Base-by-base conservation (phyloP, 768 basidiomycete species). In the Brasilioporus rufonigricans region DNA sequence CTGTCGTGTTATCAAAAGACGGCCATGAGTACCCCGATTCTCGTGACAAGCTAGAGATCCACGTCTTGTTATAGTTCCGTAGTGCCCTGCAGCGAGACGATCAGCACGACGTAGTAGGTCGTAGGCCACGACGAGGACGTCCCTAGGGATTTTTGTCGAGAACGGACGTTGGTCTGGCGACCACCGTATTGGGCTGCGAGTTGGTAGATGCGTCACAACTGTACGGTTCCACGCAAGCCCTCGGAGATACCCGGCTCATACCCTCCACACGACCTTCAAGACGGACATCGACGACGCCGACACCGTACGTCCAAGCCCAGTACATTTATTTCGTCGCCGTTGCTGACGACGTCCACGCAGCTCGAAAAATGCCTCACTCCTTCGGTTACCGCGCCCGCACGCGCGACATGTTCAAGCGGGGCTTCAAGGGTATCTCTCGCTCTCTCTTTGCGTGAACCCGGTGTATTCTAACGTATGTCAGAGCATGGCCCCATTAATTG, bases 321-420 rank as follows among this genome's bases (percentile, higher is more conserved):
- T 57, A 43, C 56, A 19, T 16, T 4, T 26, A 18, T 23, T 62
- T 53, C 35, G 16, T 36, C 35, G 35, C 56, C 55, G 48, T 48
- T 23, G 16, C 50, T 61, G 39, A 56, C 43, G 27, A 40, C 50
- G 44, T 51, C 32, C 3, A 47, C 31, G n/a, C 66, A 87, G 80
- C 62, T 79, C 72, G 82, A 84, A 85, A 86, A 74, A 98, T 98
- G 96, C 96, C 96, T 81, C 93, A 98, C 92, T 98, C 95, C 53
- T 99, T 87, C 84, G 96, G 96, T 92, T 92, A 95, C 82, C 89
- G 96, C 74, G 96, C 96, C 89, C 93, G 96, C 67, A 98, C 96
- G 87, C 93, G 96, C 87, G 81, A 95, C 80, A 97, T 98, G 95
- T 98, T 99, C 91, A 94, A 91, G 86, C 82, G 91, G 80, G 89